Percentiles rank a stretch among this genome's conserved stretches.
These are phyloP conservation scores for Trametes sanguinea DNA, from an alignment of 768 basidiomycete species.

Conservation along the genomic window DNA sequence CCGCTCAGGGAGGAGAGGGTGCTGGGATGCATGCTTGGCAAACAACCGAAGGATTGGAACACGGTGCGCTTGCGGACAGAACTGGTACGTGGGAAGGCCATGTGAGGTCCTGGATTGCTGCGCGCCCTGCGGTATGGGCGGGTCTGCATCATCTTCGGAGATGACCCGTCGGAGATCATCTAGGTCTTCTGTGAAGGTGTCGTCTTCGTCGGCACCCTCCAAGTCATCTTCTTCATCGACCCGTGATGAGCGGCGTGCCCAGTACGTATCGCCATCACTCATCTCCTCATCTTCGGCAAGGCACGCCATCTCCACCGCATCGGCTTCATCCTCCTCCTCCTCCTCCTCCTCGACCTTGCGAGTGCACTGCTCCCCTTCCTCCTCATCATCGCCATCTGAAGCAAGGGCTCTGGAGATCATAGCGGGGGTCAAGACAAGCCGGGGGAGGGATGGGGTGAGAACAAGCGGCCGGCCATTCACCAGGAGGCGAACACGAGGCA, in stretches of 20 bases:
- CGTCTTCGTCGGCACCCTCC: too few relatives aligned
- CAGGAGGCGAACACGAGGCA: background rate
- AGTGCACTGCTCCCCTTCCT: background rate
- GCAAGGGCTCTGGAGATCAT: background rate
- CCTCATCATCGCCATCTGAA: too few relatives aligned
- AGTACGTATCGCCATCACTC: too few relatives aligned
- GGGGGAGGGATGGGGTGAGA: background rate
- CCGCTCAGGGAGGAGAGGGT: background rate
- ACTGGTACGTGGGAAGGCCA: background rate
- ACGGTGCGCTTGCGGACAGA: background rate
- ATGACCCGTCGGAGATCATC: too few relatives aligned
- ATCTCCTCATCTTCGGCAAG: too few relatives aligned
- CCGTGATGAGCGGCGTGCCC: too few relatives aligned
- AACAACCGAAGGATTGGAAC: background rate
- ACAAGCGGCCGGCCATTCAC: conserved; percentile 8
- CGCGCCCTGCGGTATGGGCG: background rate
- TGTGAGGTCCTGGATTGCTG: too few relatives aligned
- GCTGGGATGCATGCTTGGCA: background rate
- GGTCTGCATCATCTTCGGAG: too few relatives aligned
- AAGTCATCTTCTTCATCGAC: too few relatives aligned
- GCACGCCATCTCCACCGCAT: too few relatives aligned
- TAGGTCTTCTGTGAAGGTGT: too few relatives aligned
- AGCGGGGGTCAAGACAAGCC: background rate
- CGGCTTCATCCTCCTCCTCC: too few relatives aligned
- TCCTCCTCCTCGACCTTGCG: background rate